phyloP scores from a whole-genome alignment of 371 early-diverging fungal genomes.

The Quaeritorhiza haematococci region DNA sequence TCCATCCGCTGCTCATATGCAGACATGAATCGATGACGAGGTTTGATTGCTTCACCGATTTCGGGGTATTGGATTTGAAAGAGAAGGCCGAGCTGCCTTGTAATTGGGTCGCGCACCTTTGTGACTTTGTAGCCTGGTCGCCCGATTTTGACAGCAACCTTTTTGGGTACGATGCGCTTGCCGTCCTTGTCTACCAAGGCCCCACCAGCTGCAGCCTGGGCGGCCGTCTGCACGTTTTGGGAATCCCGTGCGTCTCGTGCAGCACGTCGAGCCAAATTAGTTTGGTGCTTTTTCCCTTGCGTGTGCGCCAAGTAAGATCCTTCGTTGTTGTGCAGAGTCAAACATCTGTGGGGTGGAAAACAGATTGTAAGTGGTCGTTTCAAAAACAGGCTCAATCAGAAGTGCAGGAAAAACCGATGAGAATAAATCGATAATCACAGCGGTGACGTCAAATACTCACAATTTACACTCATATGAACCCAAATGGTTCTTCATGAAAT shows the following conservation, averaged over 20 bases:
- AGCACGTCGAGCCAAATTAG: conserved; percentile 88
- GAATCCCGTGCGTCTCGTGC: conserved; percentile 83
- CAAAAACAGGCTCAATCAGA: neutral
- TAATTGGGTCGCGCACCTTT: conserved; percentile 85
- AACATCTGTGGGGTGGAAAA: conserved; percentile 33
- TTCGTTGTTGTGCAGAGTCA: conserved; percentile 93
- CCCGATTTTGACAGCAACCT: conserved; percentile 79
- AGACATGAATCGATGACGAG: conserved; percentile 95
- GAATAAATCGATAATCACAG: too few species aligned
- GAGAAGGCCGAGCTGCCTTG: conserved; percentile 84
- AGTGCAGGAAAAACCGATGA: neutral
- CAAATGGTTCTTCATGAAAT: conserved; percentile 95
- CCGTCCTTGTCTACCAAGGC: conserved; percentile 28
- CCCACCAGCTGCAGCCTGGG: conserved; percentile 30
- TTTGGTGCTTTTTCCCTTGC: conserved; percentile 98
- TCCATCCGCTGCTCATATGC: conserved; percentile 94
- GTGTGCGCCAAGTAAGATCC: conserved; percentile 96
- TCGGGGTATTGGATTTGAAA: conserved; percentile 93
- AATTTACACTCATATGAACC: conserved; percentile 97
- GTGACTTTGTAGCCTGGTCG: conserved; percentile 96
- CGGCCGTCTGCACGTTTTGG: neutral
- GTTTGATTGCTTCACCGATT: conserved; percentile 53
- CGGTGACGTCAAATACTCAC: conserved; percentile 10
- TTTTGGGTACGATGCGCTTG: conserved; percentile 22
- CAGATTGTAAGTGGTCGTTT: neutral